A percentile compares a stretch with the other conserved stretches of the same genome.
Evolutionary conservation across 2,329 filamentous ascomycete genomes (phyloP).

Genomic region (Monilinia laxa): DNA sequence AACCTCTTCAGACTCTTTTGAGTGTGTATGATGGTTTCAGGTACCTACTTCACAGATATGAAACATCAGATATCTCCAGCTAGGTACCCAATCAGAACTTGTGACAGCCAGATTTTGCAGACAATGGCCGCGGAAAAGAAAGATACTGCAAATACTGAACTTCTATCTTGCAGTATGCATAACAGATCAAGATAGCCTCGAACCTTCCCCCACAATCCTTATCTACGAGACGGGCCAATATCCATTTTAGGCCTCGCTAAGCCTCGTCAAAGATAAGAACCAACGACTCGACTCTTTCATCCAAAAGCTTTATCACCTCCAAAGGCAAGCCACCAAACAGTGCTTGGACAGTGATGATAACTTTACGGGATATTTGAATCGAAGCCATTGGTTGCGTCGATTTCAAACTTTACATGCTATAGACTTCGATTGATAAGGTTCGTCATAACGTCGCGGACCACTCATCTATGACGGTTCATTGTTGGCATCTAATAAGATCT

Average conservation of each 20-base stretch:
- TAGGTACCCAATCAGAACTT: background rate
- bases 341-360: background rate
- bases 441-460: background rate
- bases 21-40: background rate
- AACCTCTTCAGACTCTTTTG: background rate
- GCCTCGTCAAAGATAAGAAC: slow-evolving; percentile 20
- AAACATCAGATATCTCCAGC: background rate
- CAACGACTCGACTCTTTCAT: background rate
- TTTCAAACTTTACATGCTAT: background rate
- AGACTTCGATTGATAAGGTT: background rate
- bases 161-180: background rate
- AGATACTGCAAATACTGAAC: background rate
- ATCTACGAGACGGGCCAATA: slow-evolving; percentile 6
- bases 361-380: background rate
- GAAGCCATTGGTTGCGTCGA: background rate
- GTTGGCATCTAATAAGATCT: background rate
- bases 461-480: background rate
- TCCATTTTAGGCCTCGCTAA: slow-evolving; percentile 8
- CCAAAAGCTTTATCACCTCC: background rate
- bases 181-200: background rate
- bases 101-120: slow-evolving; percentile 5
- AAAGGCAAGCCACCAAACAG: background rate
- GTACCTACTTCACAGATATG: background rate
- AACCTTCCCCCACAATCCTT: slow-evolving; percentile 14
- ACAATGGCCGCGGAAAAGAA: slow-evolving; percentile 15